These are phyloP conservation scores for Candida anglica DNA, from an alignment of 805 yeast genomes.

Conservation along the genomic window DNA sequence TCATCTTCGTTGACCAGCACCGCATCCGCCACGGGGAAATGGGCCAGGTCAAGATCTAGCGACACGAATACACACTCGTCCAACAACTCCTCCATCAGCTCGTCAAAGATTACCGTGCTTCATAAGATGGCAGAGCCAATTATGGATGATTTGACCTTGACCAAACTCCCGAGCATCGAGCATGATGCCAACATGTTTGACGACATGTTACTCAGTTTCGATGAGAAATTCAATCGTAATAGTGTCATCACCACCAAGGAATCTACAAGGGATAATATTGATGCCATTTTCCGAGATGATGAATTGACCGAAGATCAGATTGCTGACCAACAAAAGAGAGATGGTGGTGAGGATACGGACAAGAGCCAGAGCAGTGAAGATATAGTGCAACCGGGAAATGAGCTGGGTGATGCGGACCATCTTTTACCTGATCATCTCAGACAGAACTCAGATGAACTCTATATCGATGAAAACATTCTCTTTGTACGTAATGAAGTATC, in stretches of 20 bases:
- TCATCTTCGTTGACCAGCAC: too few relatives aligned
- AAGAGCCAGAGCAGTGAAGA: conserved; percentile 1
- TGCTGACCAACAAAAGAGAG: conserved; percentile 33
- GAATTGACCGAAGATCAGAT: conserved; percentile 40
- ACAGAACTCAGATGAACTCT: conserved; percentile 17
- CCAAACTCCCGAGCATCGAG: conserved; percentile 22
- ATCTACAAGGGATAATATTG: too few relatives aligned
- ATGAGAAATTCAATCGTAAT: conserved; percentile 15
- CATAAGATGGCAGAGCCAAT: too few relatives aligned
- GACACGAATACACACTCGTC: too few relatives aligned
- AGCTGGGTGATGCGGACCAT: neutral
- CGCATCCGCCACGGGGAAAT: too few relatives aligned
- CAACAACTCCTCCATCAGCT: too few relatives aligned
- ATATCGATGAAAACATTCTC: conserved; percentile 29
- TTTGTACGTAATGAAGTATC: conserved; percentile 22
- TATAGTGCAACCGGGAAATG: neutral
- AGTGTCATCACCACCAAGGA: conserved; percentile 8
- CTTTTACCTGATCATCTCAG: conserved; percentile 1
- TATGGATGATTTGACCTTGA: conserved; percentile 6
- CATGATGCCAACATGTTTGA: conserved; percentile 23
- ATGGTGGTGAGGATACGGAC: conserved; percentile 10
- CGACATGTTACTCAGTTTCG: conserved; percentile 23
- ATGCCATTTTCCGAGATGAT: conserved; percentile 35
- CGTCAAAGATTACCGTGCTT: too few relatives aligned
- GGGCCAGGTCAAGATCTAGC: too few relatives aligned